phyloP scores from a whole-genome alignment of 1,284 basidiomycete species.

The Tylopilus sp. region DNA sequence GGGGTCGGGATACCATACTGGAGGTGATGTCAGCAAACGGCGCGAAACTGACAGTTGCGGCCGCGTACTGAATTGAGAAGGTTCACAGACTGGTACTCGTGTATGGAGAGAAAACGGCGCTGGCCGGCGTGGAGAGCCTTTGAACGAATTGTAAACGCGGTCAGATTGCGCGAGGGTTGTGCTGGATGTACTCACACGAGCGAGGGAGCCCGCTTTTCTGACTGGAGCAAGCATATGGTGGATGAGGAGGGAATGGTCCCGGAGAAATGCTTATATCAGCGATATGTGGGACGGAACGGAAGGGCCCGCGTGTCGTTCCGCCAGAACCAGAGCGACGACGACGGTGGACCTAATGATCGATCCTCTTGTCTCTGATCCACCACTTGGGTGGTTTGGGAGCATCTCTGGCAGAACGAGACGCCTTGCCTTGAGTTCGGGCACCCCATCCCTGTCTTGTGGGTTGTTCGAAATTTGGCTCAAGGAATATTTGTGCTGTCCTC shows the following conservation, averaged over 20 bases:
- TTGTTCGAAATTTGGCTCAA: slow-evolving; percentile 75
- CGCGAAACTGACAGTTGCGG: slow-evolving; percentile 21
- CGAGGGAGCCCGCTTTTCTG: slow-evolving; percentile 58
- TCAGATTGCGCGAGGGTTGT: background rate
- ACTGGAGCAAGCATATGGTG: slow-evolving; percentile 59
- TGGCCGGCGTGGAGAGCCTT: slow-evolving; percentile 74
- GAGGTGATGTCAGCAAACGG: slow-evolving; percentile 2
- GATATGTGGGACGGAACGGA: background rate
- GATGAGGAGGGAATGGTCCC: slow-evolving; percentile 16
- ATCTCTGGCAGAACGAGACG: slow-evolving; percentile 60
- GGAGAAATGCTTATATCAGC: slow-evolving; percentile 26
- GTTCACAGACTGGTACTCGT: slow-evolving; percentile 97
- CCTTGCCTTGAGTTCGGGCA: slow-evolving; percentile 80
- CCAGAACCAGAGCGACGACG: slow-evolving; percentile 67
- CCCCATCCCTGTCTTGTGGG: slow-evolving; percentile 49
- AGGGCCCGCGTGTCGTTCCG: slow-evolving; percentile 10
- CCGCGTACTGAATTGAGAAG: slow-evolving; percentile 82
- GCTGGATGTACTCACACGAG: slow-evolving; percentile 50
- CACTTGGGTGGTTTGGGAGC: slow-evolving; percentile 38
- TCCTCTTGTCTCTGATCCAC: slow-evolving; percentile 74
- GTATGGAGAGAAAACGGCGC: slow-evolving; percentile 94
- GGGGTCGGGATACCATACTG: slow-evolving; percentile 98
- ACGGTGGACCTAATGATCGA: slow-evolving; percentile 51
- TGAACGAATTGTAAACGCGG: background rate
- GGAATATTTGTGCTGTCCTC: slow-evolving; percentile 47